Conservation (phyloP, 1,284 basidiomycete genomes). For the Ceratobasidium sp. region DNA sequence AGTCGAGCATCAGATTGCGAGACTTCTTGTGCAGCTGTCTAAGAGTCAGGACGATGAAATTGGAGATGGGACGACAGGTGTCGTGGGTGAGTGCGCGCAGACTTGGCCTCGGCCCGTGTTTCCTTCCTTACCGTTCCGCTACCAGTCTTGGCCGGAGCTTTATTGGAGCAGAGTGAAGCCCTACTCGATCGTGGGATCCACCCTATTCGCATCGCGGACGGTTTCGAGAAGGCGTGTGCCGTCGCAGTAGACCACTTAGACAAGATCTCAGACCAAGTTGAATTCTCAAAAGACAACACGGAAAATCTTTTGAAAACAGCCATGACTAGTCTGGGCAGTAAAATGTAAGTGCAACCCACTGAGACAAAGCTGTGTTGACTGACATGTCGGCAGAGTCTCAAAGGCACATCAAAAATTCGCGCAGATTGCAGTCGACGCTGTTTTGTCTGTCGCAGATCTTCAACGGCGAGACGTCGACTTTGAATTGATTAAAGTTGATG, state of each 20-base stretch:
- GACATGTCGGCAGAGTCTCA: conserved; percentile 75
- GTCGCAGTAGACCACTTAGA: conserved; percentile 93
- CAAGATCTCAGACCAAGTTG: conserved; percentile 89
- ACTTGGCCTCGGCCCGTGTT: not conserved
- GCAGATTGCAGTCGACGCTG: conserved; percentile 96
- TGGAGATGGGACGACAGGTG: conserved; percentile 98
- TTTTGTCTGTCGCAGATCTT: conserved; percentile 94
- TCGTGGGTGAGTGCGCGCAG: conserved; percentile 82
- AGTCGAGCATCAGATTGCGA: conserved; percentile 98
- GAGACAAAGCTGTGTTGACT: conserved; percentile 3
- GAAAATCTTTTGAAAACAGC: conserved; percentile 92
- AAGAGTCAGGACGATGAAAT: conserved; percentile 99
- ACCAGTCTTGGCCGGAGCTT: conserved; percentile 94
- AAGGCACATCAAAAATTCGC: conserved; percentile 97
- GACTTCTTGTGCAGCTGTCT: conserved; percentile 94
- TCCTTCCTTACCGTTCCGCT: not conserved
- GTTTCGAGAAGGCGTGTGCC: conserved; percentile 92
- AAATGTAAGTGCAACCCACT: conserved; percentile 75
- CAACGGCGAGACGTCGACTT: conserved; percentile 96
- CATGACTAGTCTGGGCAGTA: conserved; percentile 95
- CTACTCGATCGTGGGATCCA: conserved; percentile 98
- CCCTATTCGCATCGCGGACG: conserved; percentile 98
- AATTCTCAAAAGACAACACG: conserved; percentile 85
- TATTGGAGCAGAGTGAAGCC: conserved; percentile 89
- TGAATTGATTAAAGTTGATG: conserved; percentile 99